Base-by-base conservation (phyloP, 1,139 yeast species). In the Sugiyamaella sp. region DNA sequence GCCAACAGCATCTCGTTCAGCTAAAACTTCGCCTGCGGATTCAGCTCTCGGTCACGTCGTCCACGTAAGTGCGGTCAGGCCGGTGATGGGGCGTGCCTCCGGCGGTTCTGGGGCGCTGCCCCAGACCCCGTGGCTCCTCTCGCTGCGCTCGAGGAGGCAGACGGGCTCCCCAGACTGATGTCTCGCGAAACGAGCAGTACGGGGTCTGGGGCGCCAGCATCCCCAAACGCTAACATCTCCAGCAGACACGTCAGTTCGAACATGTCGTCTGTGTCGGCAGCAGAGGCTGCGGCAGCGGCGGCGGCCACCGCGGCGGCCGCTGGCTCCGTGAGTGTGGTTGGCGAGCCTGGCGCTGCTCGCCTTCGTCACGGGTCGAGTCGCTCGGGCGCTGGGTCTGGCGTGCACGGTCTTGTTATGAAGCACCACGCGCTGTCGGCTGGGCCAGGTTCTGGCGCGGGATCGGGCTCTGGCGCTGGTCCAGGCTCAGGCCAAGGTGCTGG, bases 241-340 rank as follows among this genome's bases (percentile, higher is more conserved):
- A n/a, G 17, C 14, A 44, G 48, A 44, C 40, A 33, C 40, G 40
- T 44, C 43, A 9, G 25, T 46, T 46, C 22, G 16, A 48, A 47
- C 16, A 51, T 51, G 53, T 51, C 53, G 16, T 41, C 49, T 46
- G 48, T 25, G 21, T 39, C 48, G 21, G 40, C 44, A 17, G 53
- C 53, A 46, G 53, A 48, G 41, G 52, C 52, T 14, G 52, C 52
- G 27, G 53, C 53, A 21, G 53, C 53, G 20, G 51, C 51, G 25
- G 51, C 51, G 32, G 53, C 53, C 5, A 33, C 49, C 19, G 32
- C 49, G 10, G 53, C 53, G 22, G 33, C 49, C 16, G 50, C 46
- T 8, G 49, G 33, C 5, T 29, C 53, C 32, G 46, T 33, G n/a
- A 43, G 35, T 20, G 48, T 44, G 16, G 32, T 4, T 25, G 3